Base-by-base conservation (phyloP, 805 yeast genomes). In the Ogataea minuta region DNA sequence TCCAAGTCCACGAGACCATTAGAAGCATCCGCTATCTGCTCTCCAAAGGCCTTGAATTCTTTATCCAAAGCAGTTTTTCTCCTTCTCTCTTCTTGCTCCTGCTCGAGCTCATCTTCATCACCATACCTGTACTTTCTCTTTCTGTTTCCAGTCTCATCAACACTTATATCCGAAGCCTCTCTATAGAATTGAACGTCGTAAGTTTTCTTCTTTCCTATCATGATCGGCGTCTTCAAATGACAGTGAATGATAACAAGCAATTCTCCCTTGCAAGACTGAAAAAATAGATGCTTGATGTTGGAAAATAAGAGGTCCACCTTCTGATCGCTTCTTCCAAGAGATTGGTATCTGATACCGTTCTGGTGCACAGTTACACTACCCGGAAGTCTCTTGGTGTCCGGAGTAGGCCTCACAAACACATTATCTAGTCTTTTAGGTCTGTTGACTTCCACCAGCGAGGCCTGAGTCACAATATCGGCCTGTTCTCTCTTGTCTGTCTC, bases 81-180 rank as follows among this genome's bases (percentile, higher is more conserved):
- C 64, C 91, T 76, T 68, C 97, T 81, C 67, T 93, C 99, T 63
- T 93, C 98, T 66, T 91, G 97, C 68, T 93, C 99, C 65, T 91
- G 97, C 65, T 93, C 98, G 49, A 93, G 71, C 67, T 93, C 99
- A 63, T 93, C 99, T 63, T 93, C 99, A 62, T 93, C 99, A 32
- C 99, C 99, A 60, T 93, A 93, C 50, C 82, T 71, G 63, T 82
- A 83, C 49, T 76, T 77, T 63, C 97, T 80, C 67, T 87, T 83
- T 46, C 96, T 82, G 45, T 88, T 90, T 49, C 97, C 96, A 13
- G 99, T 93, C 66, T 93, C 99, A 64, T 93, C 99, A 54, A 89
- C 89, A 3, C 95, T 81, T 73, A 89, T 84, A 59, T 93, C 99
- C 21, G 95, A 81, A 9, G 97, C 98, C 63, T 93, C 99, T 48